Evolutionary conservation across 2,329 filamentous ascomycete species (phyloP), one percentile per base, ranked within the genome.

Genomic region (Thermothelomyces thermophilus): DNA sequence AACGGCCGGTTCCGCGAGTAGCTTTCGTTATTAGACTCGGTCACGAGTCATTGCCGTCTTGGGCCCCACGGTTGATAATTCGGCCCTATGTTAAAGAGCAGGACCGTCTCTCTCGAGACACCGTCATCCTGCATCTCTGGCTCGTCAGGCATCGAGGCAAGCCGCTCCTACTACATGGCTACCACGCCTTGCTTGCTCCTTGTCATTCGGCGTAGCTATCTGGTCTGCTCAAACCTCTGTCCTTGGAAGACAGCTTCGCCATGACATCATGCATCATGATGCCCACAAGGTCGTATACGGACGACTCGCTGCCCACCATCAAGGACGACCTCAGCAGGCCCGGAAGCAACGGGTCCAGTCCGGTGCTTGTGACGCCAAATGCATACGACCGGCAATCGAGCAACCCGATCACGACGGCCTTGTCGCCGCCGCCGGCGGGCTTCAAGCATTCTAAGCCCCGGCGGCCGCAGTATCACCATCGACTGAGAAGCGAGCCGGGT

Each of bases 401-500:
- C 35, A 48, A 55, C 40, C 20, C 48, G 5, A 46, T 50, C 36
- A 17, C 44, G 13, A 58, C 56, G 9, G 47, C 53, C 4, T 58
- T 60, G 40, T 63, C 62, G 8, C 62, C 64, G 17, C 61, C 63
- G 2, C 58, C 61, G 8, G 57, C 51, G 3, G 24, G 5, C 24
- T 53, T 57, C 3, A 56, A 52, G 17, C 49, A 55, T 14, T 40
- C 55, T 7, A 54, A 52, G 5, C 47, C 53, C 8, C 59, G 62
- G 17, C 48, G 30, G 28, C 37, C 19, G 50, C 50, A 37, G 24
- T 57, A 61, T 8, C 34, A 53, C 14, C 3, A 64, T 28, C 58
- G 62, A 2, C 60, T 74, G 34, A 67, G 71, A 43, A 73, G 71
- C 57, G 73, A 73, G 48, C 74, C 73, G 3, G 72, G 72, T 2